A percentile compares a stretch with the other conserved stretches of the same genome.
Evolutionary conservation across 2,329 filamentous ascomycete genomes (phyloP).

Genomic region (Aspergillus nomiae): DNA sequence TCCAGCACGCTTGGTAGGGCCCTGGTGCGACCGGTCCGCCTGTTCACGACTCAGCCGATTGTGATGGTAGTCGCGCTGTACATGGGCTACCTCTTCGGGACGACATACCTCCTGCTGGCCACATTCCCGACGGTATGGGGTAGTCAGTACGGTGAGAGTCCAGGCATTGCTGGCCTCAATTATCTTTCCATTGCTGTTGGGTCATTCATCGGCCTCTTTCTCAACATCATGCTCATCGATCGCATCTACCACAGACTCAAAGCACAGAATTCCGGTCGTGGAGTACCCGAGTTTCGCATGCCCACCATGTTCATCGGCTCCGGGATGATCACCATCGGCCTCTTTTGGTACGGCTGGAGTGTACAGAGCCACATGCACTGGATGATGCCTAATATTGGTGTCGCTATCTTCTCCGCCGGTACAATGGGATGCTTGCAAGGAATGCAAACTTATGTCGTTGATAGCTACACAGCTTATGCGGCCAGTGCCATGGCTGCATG

Average conservation of each 20-base stretch:
- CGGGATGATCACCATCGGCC: slow-evolving; percentile 52
- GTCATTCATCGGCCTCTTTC: slow-evolving; percentile 57
- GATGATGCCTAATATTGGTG: slow-evolving; percentile 56
- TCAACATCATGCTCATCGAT: slow-evolving; percentile 52
- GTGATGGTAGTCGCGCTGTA: slow-evolving; percentile 58
- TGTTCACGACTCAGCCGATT: slow-evolving; percentile 61
- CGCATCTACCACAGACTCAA: slow-evolving; percentile 51
- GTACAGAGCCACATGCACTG: slow-evolving; percentile 53
- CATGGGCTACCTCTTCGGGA: slow-evolving; percentile 60
- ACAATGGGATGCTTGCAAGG: slow-evolving; percentile 38
- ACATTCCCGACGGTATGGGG: slow-evolving; percentile 60
- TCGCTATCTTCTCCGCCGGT: slow-evolving; percentile 49
- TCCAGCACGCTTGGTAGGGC: slow-evolving; percentile 26
- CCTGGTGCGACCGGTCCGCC: slow-evolving; percentile 57
- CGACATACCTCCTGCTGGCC: slow-evolving; percentile 32
- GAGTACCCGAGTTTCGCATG: slow-evolving; percentile 62
- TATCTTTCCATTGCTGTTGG: slow-evolving; percentile 65
- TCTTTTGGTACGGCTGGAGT: slow-evolving; percentile 62
- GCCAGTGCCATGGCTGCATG: slow-evolving; percentile 25
- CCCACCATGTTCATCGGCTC: slow-evolving; percentile 58
- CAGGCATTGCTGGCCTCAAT: slow-evolving; percentile 61
- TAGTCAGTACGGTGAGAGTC: slow-evolving; percentile 54
- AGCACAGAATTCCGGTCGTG: slow-evolving; percentile 40
- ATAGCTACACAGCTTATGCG: slow-evolving; percentile 33
- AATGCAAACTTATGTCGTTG: slow-evolving; percentile 37